Evolutionary conservation across 495 filamentous ascomycete genomes (phyloP).

Genomic region (Penicillium daleae): DNA sequence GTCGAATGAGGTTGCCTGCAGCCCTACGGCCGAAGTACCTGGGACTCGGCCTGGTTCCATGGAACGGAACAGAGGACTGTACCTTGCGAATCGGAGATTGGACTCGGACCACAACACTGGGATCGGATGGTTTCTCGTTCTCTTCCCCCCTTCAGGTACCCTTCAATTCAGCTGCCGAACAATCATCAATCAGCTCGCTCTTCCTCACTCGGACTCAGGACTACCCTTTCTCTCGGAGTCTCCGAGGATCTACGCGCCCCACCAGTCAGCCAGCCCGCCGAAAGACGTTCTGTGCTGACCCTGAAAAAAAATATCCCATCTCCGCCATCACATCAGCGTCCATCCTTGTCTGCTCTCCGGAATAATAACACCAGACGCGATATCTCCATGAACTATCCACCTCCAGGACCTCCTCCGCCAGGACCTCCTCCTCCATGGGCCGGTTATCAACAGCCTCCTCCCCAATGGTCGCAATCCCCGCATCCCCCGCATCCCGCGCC

Average conservation of each 20-base stretch:
- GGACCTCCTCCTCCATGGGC: constrained; percentile 28
- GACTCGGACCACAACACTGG: no score
- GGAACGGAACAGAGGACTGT: not conserved
- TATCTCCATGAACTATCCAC: constrained; percentile 34
- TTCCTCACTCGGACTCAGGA: no score
- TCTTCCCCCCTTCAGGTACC: no score
- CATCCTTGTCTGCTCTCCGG: not conserved
- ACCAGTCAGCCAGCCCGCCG: constrained; percentile 20
- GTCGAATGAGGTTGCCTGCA: constrained; percentile 21
- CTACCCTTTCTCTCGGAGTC: no score
- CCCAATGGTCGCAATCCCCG: constrained; percentile 26
- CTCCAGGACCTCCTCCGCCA: constrained; percentile 29
- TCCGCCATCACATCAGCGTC: not conserved
- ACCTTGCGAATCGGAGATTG: not conserved
- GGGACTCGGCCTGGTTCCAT: constrained; percentile 3
- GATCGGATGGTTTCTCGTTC: no score
- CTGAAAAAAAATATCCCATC: not conserved
- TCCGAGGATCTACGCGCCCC: constrained; percentile 15
- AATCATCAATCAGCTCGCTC: no score
- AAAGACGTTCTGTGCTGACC: not conserved
- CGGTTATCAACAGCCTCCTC: constrained; percentile 29
- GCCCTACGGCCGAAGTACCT: constrained; percentile 24
- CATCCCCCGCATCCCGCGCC: constrained; percentile 33
- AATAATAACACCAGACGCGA: not conserved
- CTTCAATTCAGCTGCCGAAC: not conserved